A percentile compares a stretch with the other conserved stretches of the same genome.
Evolutionary conservation across 768 basidiomycete genomes (phyloP).

Genomic region (Leucosporidium creatinivorum): DNA sequence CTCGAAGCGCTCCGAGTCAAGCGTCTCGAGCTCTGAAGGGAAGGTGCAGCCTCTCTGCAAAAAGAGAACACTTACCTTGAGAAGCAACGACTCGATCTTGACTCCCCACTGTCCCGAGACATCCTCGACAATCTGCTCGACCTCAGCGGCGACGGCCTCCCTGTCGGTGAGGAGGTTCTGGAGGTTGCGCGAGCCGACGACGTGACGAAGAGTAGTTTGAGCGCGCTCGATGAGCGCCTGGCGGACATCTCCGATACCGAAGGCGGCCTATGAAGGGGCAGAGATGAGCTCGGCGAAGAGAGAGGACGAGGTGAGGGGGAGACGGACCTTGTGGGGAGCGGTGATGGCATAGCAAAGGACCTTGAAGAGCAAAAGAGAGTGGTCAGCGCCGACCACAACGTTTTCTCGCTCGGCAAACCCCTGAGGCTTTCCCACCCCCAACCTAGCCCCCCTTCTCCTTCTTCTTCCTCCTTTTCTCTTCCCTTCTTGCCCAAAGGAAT

Average conservation of each 20-base stretch:
- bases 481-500: too few relatives aligned
- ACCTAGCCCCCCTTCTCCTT: too few relatives aligned
- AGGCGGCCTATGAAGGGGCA: slow-evolving; percentile 59
- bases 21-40: too few relatives aligned
- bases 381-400: too few relatives aligned
- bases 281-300: slow-evolving; percentile 20
- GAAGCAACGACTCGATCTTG: slow-evolving; percentile 39
- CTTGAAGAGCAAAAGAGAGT: background rate
- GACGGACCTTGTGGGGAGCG: slow-evolving; percentile 8
- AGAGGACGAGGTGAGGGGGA: background rate
- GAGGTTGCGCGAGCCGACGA: slow-evolving; percentile 90
- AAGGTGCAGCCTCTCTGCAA: too few relatives aligned
- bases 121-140: slow-evolving; percentile 84
- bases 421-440: too few relatives aligned
- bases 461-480: too few relatives aligned
- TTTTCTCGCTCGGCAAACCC: too few relatives aligned
- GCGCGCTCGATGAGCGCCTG: slow-evolving; percentile 75
- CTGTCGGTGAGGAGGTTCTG: slow-evolving; percentile 95
- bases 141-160: slow-evolving; percentile 91
- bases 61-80: background rate
- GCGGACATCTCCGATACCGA: slow-evolving; percentile 83
- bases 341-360: slow-evolving; percentile 62
- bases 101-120: slow-evolving; percentile 78
- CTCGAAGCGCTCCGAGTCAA: too few relatives aligned
- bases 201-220: slow-evolving; percentile 93